phyloP scores from a whole-genome alignment of 495 filamentous ascomycete species.

The Xylaria bambusicola region DNA sequence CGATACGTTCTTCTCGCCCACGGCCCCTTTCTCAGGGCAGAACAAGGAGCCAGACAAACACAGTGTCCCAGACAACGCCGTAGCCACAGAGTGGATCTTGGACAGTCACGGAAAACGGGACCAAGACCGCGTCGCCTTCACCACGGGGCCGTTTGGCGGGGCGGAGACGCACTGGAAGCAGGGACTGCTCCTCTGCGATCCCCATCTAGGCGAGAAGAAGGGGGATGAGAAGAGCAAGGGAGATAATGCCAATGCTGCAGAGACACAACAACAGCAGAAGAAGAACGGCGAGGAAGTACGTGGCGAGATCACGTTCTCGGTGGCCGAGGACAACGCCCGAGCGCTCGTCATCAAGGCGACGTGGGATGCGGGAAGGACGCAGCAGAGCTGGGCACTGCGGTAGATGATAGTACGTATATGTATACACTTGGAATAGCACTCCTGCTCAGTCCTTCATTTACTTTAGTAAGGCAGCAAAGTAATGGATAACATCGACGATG shows the following conservation, averaged over 20 bases:
- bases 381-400: conserved; percentile 47
- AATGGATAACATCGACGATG: no score
- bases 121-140: conserved; percentile 62
- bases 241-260: neutral
- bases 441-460: no score
- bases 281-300: conserved; percentile 39
- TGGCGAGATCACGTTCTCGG: conserved; percentile 50
- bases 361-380: conserved; percentile 43
- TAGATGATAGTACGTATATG: conserved; percentile 18
- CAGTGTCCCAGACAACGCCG: conserved; percentile 16
- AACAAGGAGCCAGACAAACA: conserved; percentile 15
- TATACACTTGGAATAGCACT: no score
- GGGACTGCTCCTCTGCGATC: conserved; percentile 58
- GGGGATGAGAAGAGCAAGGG: neutral
- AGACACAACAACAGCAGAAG: conserved; percentile 4
- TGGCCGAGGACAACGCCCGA: conserved; percentile 49
- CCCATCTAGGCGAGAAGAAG: conserved; percentile 31
- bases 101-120: conserved; percentile 28
- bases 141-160: conserved; percentile 70
- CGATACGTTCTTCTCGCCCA: conserved; percentile 71
- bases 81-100: conserved; percentile 7
- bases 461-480: no score
- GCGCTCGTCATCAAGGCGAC: conserved; percentile 47
- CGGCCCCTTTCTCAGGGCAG: conserved; percentile 1
- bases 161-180: conserved; percentile 89